Base-by-base conservation (phyloP, 176 grass and related monocot species). In the Echinochloa phyllopogon region DNA sequence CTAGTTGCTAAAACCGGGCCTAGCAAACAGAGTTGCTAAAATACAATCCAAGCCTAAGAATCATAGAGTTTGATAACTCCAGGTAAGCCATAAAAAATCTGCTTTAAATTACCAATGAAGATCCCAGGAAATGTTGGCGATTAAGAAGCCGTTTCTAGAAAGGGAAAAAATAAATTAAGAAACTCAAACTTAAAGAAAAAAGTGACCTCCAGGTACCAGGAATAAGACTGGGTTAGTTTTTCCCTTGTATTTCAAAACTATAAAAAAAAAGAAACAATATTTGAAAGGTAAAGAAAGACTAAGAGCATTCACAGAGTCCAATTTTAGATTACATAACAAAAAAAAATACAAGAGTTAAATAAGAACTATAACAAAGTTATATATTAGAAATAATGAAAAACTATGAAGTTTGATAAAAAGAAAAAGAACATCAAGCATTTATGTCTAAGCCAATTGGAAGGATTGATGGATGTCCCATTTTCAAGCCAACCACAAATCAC, bases 401-500 rank as follows among this genome's bases (percentile, higher is more conserved):
- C 4, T 3, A 39, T 39, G 24, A 0, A 79, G 36, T 42, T 81
- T 4, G 17, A 8, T 48, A 40, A 53, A 66, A 66, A 1, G 3
- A 39, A 52, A 18, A 71, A 42, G 8, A 66, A 18, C 56, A 69
- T 16, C 18, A 44, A 72, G 23, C 24, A 45, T 63, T 48, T 53
- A 41, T 7, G 3, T 42, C 7, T 53, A 57, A 79, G 55, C 23
- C 49, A n/a, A 18, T 50, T 70, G 51, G 18, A 8, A 80, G 42
- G 72, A 51, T 60, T 75, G 27, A 48, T 44, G 36, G 55, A 63
- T 64, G 16, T 69, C 73, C 48, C 72, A 77, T 61, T 49, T 57
- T 12, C 11, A 17, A 55, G 47, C 44, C 36, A 82, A 88, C 20
- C 25, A 67, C 8, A 36, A 82, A 69, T 75, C 79, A 69, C 68